Evolutionary conservation across 116 monocot genomes (phyloP).

Genomic region (Cymodocea nodosa): DNA sequence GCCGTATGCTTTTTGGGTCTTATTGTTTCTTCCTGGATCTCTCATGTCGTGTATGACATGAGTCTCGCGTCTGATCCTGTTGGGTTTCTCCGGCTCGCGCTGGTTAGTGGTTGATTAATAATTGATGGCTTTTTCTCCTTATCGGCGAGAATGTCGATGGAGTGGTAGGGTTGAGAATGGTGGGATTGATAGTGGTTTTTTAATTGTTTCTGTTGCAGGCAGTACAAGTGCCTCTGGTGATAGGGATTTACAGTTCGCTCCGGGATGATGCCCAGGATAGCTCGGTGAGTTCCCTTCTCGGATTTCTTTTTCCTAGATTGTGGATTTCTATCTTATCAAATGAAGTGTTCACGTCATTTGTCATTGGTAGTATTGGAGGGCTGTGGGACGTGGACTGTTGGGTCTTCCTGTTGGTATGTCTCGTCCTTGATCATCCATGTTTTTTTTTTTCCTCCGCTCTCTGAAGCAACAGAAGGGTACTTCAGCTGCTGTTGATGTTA

Average conservation of each 20-base stretch:
- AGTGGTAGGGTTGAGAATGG: background rate
- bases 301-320: too few relatives aligned
- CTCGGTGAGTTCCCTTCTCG: conserved; percentile 7
- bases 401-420: conserved; percentile 13
- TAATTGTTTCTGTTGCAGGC: background rate
- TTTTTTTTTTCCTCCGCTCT: background rate
- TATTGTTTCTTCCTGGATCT: conserved; percentile 5
- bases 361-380: conserved; percentile 7
- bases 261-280: conserved; percentile 5
- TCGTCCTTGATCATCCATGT: background rate
- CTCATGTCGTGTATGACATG: background rate
- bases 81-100: conserved; percentile 1
- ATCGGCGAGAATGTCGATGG: background rate
- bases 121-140: background rate
- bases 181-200: background rate
- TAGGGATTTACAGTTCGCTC: conserved; percentile 11
- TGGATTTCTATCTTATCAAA: too few relatives aligned
- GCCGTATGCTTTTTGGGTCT: conserved; percentile 2
- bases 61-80: conserved; percentile 7
- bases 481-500: background rate
- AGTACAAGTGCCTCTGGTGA: conserved; percentile 11
- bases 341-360: background rate
- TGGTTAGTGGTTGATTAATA: conserved; percentile 1
- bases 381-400: conserved; percentile 15
- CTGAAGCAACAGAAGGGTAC: background rate